These are phyloP conservation scores for Gardenia jasminoides DNA, from an alignment of 257 asterid genomes.

Conservation along the genomic window DNA sequence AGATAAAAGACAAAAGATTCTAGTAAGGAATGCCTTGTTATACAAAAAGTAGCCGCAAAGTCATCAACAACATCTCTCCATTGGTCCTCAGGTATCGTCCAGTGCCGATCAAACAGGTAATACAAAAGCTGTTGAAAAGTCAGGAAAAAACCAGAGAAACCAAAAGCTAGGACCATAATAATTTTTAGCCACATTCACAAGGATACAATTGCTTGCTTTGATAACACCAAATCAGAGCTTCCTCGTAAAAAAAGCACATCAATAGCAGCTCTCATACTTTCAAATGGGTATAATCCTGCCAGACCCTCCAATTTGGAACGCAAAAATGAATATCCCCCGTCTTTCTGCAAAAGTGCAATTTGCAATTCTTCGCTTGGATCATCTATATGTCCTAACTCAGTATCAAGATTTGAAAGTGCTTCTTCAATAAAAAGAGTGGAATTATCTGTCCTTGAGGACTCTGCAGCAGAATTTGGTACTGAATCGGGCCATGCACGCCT, in stretches of 20 bases:
- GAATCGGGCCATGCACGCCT: slow-evolving; percentile 83
- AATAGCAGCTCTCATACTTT: slow-evolving; percentile 67
- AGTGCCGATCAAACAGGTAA: slow-evolving; percentile 86
- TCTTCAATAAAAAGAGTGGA: slow-evolving; percentile 85
- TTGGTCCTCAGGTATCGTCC: slow-evolving; percentile 63
- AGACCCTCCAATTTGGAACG: slow-evolving; percentile 63
- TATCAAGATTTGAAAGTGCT: slow-evolving; percentile 78
- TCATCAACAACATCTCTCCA: slow-evolving; percentile 83
- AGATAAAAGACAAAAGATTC: slow-evolving; percentile 85
- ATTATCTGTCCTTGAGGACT: slow-evolving; percentile 30
- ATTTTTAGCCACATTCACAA: slow-evolving; percentile 5
- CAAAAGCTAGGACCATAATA: not conserved
- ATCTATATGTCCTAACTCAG: slow-evolving; percentile 46
- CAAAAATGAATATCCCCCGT: slow-evolving; percentile 38
- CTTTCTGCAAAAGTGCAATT: slow-evolving; percentile 43
- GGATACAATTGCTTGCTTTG: slow-evolving; percentile 99
- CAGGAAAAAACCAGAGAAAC: slow-evolving; percentile 45
- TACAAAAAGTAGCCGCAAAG: slow-evolving; percentile 78
- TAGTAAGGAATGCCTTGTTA: slow-evolving; percentile 76
- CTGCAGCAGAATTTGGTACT: slow-evolving; percentile 31
- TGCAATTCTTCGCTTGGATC: slow-evolving; percentile 48
- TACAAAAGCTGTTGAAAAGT: slow-evolving; percentile 72
- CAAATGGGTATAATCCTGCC: slow-evolving; percentile 82
- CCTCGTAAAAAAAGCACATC: slow-evolving; percentile 89
- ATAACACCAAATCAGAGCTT: slow-evolving; percentile 77